These are phyloP conservation scores for Alternaria brassicae DNA, from an alignment of 2,329 filamentous ascomycete species.

Conservation along the genomic window DNA sequence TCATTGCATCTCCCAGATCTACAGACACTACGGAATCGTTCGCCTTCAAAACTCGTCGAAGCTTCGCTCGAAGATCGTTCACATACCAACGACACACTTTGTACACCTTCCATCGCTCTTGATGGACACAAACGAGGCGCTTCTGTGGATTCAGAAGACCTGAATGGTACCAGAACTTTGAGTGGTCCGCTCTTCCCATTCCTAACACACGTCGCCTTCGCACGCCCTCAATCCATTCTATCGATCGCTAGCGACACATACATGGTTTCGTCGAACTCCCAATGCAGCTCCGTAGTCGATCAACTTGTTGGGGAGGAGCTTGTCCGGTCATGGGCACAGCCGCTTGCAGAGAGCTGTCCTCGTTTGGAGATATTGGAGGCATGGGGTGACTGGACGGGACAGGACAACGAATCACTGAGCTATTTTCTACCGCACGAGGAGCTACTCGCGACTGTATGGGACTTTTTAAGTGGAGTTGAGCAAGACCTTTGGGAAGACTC, in stretches of 20 bases:
- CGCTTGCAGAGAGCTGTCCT: conserved; percentile 38
- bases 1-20: conserved; percentile 31
- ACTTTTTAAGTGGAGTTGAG: conserved; percentile 44
- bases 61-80: neutral
- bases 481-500: conserved; percentile 46
- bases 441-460: conserved; percentile 41
- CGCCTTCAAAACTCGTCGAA: neutral
- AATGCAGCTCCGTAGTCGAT: conserved; percentile 17
- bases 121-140: neutral
- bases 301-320: conserved; percentile 36
- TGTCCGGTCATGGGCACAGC: conserved; percentile 37
- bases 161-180: neutral
- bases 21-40: neutral
- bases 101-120: conserved; percentile 10
- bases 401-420: conserved; percentile 38
- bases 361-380: conserved; percentile 42
- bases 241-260: conserved; percentile 26
- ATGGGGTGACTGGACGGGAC: conserved; percentile 42
- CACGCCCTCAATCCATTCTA: conserved; percentile 38
- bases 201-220: conserved; percentile 38
- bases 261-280: conserved; percentile 21
- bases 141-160: neutral
- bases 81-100: neutral
- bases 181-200: conserved; percentile 31
- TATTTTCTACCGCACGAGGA: conserved; percentile 45